phyloP scores from a whole-genome alignment of 164 flowering plant species.

The Vitis rotundifolia region DNA sequence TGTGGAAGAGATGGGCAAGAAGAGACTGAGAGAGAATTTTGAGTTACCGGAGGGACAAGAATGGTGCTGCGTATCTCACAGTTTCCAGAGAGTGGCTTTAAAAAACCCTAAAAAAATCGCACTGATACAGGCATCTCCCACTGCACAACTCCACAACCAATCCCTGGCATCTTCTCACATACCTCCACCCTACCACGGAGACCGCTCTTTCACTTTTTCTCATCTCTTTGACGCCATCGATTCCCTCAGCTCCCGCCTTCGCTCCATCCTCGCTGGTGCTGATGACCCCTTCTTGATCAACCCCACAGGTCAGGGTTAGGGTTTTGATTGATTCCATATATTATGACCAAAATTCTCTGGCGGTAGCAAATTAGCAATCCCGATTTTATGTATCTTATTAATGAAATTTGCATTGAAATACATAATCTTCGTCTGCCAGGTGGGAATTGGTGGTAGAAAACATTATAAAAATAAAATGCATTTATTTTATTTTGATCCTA shows the following conservation, averaged over 20 bases:
- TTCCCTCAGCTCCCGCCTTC: conserved; percentile 56
- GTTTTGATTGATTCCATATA: background rate
- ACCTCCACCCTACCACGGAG: conserved; percentile 51
- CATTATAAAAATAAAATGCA: no score
- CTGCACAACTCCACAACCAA: no score
- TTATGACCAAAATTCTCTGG: background rate
- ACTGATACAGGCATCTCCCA: conserved; percentile 52
- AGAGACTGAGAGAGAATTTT: no score
- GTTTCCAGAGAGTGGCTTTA: conserved; percentile 51
- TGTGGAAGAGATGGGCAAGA: no score
- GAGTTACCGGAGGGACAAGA: background rate
- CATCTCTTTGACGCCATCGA: conserved; percentile 52
- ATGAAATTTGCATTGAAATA: no score
- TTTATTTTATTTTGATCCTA: no score
- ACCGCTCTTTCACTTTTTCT: conserved; percentile 64
- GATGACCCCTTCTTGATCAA: conserved; percentile 48
- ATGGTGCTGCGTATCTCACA: conserved; percentile 74
- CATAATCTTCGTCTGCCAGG: no score
- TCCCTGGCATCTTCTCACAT: conserved; percentile 11
- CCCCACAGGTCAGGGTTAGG: conserved; percentile 36
- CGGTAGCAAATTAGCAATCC: no score
- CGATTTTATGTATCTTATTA: no score
- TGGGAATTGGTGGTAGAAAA: no score
- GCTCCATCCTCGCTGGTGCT: conserved; percentile 51
- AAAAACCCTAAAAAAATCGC: conserved; percentile 56